These are phyloP conservation scores for Wallacemonas sp. DNA, from an alignment of 208 protist genomes.

Conservation along the genomic window DNA sequence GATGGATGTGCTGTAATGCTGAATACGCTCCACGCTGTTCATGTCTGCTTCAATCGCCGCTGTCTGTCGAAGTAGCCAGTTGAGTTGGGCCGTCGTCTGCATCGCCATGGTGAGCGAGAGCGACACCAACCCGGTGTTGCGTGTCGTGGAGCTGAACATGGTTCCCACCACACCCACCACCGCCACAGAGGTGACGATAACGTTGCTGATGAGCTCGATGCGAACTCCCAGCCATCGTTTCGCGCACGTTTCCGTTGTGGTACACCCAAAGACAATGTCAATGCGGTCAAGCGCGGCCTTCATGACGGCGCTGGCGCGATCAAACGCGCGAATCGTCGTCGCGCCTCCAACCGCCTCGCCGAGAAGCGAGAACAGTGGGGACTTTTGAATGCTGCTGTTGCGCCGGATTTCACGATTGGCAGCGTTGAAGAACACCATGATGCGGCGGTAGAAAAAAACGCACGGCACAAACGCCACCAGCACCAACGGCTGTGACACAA, in stretches of 20 bases:
- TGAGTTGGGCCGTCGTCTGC: conserved; percentile 41
- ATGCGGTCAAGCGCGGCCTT: conserved; percentile 54
- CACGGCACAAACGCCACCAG: conserved; percentile 55
- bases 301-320: conserved; percentile 31
- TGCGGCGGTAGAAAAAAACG: conserved; percentile 56
- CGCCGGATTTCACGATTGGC: conserved; percentile 84
- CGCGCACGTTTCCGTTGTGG: conserved; percentile 31
- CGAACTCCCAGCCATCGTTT: conserved; percentile 90
- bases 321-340: conserved; percentile 78
- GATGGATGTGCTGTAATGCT: conserved; percentile 62
- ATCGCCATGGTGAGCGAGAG: conserved; percentile 74
- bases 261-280: conserved; percentile 52
- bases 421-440: conserved; percentile 67
- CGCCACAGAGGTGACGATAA: conserved; percentile 43
- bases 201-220: conserved; percentile 84
- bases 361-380: conserved; percentile 83
- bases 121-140: conserved; percentile 42
- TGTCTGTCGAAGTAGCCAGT: conserved; percentile 34
- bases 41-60: conserved; percentile 65
- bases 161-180: conserved; percentile 48
- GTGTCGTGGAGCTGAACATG: conserved; percentile 41
- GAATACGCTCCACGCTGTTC: conserved; percentile 76
- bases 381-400: conserved; percentile 68
- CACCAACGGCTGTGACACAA: conserved; percentile 37
- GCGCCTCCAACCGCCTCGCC: conserved; percentile 89